Evolutionary conservation across 257 asterid genomes (phyloP).

Genomic region (Lantana camara): DNA sequence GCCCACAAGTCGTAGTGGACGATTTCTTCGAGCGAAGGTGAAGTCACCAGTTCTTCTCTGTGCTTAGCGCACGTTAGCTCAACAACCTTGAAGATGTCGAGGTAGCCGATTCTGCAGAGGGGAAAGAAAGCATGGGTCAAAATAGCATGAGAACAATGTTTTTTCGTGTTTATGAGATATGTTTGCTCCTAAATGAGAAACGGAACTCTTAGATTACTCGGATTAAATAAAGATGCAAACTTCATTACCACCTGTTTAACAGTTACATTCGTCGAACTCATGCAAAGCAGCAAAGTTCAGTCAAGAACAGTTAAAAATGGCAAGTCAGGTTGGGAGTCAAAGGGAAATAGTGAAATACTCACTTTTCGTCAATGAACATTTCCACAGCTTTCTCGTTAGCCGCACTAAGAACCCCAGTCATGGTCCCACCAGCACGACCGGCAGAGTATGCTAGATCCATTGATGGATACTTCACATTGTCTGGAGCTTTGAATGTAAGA

Average conservation of each 20-base stretch:
- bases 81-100: conserved; percentile 91
- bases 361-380: conserved; percentile 82
- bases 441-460: conserved; percentile 98
- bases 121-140: neutral
- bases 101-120: conserved; percentile 73
- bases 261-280: too few relatives aligned
- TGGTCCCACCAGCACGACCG: conserved; percentile 97
- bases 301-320: neutral
- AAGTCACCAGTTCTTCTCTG: conserved; percentile 55
- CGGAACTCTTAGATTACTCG: too few relatives aligned
- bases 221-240: too few relatives aligned
- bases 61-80: conserved; percentile 91
- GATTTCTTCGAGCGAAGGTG: conserved; percentile 87
- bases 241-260: too few relatives aligned
- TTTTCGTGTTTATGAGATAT: too few relatives aligned
- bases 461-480: conserved; percentile 93
- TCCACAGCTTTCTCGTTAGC: conserved; percentile 99
- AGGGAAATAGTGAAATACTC: conserved; percentile 34
- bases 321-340: neutral
- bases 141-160: too few relatives aligned
- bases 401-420: conserved; percentile 99
- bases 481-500: conserved; percentile 84
- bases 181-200: too few relatives aligned
- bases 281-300: neutral
- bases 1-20: conserved; percentile 97